Evolutionary conservation across 2,329 filamentous ascomycete species (phyloP), one percentile per base, ranked within the genome.

Genomic region (Arthrobotrys megalospora): DNA sequence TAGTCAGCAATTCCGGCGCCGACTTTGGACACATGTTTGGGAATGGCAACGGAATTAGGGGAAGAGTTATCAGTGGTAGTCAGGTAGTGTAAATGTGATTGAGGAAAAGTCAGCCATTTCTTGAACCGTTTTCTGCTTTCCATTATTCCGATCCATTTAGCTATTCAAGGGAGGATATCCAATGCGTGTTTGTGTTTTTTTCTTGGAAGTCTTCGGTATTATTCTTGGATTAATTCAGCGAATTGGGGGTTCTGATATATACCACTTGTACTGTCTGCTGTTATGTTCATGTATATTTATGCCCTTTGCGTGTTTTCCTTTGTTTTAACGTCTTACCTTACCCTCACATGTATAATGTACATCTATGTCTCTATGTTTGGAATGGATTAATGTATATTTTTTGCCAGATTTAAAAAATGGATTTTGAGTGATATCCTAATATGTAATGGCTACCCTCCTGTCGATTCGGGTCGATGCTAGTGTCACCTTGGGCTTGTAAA

Each of bases 1-100:
- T 77, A 1, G 60, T 77, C 6, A 77, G 73, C 24, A 77, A 77
- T 21, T 71, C 66, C 19, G 73, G 73, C 6, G 73, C 73, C 12
- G 73, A 77, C 12, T 77, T 77, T 21, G 62, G 65, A 1, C 73
- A 77, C 14, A 77, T 77, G 73, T 77, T 77, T 63, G 66, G 52
- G 8, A 7, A 10, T 28, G 24, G 11, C 0, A 36, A 48, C 8
- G 72, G 55, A n/a, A n/a, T 77, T 1, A 50, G 73, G 19, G 73
- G 73, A 14, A 66, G 73, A 1, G 66, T 77, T 16, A 71, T 77
- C 24, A 77, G 73, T 43, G 73, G 73, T n/a, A 77, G 73, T 50
- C 73, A 77, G n/a, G 50, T 77, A 32, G 73, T 77, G 5, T 77
- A 63, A 53, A 28, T 36, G 28, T 14, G 38, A 60, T 34, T 45